Base-by-base conservation (phyloP, 1,284 basidiomycete genomes). In the Earliella scabrosa region DNA sequence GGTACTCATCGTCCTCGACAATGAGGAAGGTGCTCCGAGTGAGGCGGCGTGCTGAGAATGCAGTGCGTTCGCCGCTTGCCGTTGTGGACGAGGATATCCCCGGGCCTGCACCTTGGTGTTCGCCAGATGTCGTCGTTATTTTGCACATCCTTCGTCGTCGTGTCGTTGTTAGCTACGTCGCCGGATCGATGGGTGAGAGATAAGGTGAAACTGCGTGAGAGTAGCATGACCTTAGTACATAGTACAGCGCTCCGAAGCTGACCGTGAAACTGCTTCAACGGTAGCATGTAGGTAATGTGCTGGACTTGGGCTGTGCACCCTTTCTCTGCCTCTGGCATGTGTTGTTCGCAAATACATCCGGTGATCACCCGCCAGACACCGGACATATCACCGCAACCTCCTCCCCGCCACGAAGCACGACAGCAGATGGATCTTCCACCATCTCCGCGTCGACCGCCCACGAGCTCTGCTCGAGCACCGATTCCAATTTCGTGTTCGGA, bases 381-480 rank as follows among this genome's bases (percentile, higher is more conserved):
- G 90, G 92, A 62, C 88, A 90, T 45, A 94, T 93, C 29, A 92
- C 79, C 20, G 87, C 90, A 4, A 93, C 83, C 64, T 90, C 87
- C 68, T 93, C 89, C 13, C 90, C 90, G 9, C 88, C 88, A 36
- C 72, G 78, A 41, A 93, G 69, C 13, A 75, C 53, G n/a, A 81
- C 72, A 9, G 70, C 64, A 11, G 76, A 72, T 2, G 78, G 76
- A 57, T 86, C 78, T n/a, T 87, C 83, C 11, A 92, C 81, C 87
- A 92, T 90, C 70, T 90, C 90, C 50, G 82, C 87, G 66, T 92
- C 77, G 4, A 93, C 87, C 67, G 88, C 90, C 90, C 90, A 92
- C 66, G 81, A 81, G 63, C 86, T 88, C 36, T 75, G 72, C 51
- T 77, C 69, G 29, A 92, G 73, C 18, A 90, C 76, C 54, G 76